Evolutionary conservation across 768 basidiomycete genomes (phyloP), one percentile per base, ranked within the genome.

Genomic region (Mycena leptocephala): DNA sequence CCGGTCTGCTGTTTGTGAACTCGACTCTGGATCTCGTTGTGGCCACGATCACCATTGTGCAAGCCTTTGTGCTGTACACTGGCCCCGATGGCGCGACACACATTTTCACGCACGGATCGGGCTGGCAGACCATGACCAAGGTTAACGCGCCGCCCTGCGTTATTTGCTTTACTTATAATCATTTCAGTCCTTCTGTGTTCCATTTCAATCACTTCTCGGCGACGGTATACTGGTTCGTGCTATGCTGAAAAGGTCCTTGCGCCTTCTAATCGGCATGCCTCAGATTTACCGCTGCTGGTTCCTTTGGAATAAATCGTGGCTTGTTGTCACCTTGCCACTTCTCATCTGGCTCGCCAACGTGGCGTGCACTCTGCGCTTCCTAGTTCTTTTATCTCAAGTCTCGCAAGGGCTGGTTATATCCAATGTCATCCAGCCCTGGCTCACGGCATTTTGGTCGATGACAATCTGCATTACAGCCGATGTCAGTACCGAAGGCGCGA

Each of bases 221-320:
- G 74, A 70, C 30, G 51, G 28, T 22, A 64, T 75, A 33, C 56
- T 75, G 59, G 73, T 75, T 28, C 3, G 2, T 53, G 26, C n/a
- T n/a, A n/a, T n/a, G n/a, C n/a, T n/a, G 6, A 11, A 51, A 43
- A 43, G 2, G 10, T 8, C n/a, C 1, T 73, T 11, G n/a, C n/a
- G n/a, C n/a, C n/a, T n/a, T n/a, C n/a, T n/a, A n/a, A n/a, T n/a
- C n/a, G n/a, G n/a, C n/a, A n/a, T n/a, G n/a, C n/a, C n/a, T 26
- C 37, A 75, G 73, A 70, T 75, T 18, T 75, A 69, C n/a, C 67
- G 74, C 2, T 75, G 74, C 53, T 75, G 74, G 74, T 65, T 58
- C 32, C 9, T 75, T 22, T 70, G 35, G 26, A 10, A 9, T 3
- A 55, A 58, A 24, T 32, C 68, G 0, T 59, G 51, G 68, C 10